Evolutionary conservation across 805 yeast genomes (phyloP), one percentile per base, ranked within the genome.

Genomic region (Kluyveromyces nonfermentans): DNA sequence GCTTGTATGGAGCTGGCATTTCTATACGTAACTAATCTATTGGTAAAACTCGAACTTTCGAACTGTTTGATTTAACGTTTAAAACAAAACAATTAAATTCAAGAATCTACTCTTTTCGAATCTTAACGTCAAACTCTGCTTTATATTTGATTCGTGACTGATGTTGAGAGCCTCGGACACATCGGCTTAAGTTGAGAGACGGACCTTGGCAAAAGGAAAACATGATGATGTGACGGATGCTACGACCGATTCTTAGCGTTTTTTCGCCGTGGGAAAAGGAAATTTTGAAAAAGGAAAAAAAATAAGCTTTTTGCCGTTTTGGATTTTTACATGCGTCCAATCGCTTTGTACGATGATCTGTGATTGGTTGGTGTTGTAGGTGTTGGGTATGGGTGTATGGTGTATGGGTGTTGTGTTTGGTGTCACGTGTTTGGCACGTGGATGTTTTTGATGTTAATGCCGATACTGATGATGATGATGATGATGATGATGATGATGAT

Each of bases 1-100:
- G 44, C 50, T 54, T 42, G 48, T 39, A 49, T 52, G 57, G 55
- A 49, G 57, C 55, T 47, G 55, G 55, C 55, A 53, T 51, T 40
- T 18, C 46, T 20, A 14, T 39, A 12, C 37, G n/a, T 41, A 37
- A 33, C n/a, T 40, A 22, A 22, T 25, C 14, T 25, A 6, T 25
- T 25, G 3, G 12, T 25, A 10, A 36, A 36, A 7, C 30, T 36
- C 15, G 28, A 21, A 16, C 19, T 12, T 21, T 21, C 12, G 28
- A 36, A 25, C 30, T 25, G 30, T 18, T 35, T 28, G 5, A 20
- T 28, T 19, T n/a, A 9, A 33, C 8, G 15, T 9, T 33, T n/a
- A n/a, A n/a, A n/a, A n/a, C n/a, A n/a, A n/a, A n/a, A n/a, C n/a
- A n/a, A n/a, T n/a, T n/a, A n/a, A n/a, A n/a, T n/a, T n/a, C n/a